Base-by-base conservation (phyloP, 305 asterid genomes). In the Vinca major region DNA sequence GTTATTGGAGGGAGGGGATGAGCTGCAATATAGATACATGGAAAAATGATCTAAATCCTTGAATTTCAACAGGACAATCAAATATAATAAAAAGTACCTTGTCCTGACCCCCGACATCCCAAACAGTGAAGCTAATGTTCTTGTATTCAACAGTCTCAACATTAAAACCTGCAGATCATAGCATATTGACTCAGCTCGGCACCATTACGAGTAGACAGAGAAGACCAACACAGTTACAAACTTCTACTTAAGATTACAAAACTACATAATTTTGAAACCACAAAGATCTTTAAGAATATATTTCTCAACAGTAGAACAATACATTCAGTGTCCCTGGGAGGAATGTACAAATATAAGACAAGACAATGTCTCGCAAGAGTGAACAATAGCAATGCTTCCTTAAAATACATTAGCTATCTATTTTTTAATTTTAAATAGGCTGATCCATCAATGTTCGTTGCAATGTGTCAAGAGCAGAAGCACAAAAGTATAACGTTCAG, bases 51-150 rank as follows among this genome's bases (percentile, higher is more conserved):
- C 33, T 0, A 26, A 26, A 26, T 26, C 33, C 33, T 26, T 26
- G 33, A 26, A 26, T 26, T 26, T 26, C 33, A 26, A 26, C 33
- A 33, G 63, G 3, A 73, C 14, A 20, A 72, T 7, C n/a, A 41
- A 20, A 16, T 4, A 26, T 17, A 4, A 65, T 0, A 5, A 51
- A 39, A 45, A 62, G 37, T 71, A 76, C 80, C 80, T 71, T 76
- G 74, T 76, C 80, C 70, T 76, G 80, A 72, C 80, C 80, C 19
- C 80, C 80, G 49, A 76, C 76, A 71, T 76, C 80, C 80, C 80
- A 76, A 39, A 76, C 80, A 1, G 80, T 76, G 61, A 76, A 76
- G 73, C 77, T 76, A 44, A 76, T 76, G 48, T 76, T 76, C 71
- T 71, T 76, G 16, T 76, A 76, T 41, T 76, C 80, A 17, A 76